A percentile compares a stretch with the other conserved stretches of the same genome.
phyloP scores from a whole-genome alignment of 75 land plant species.

The Larix kaempferi region DNA sequence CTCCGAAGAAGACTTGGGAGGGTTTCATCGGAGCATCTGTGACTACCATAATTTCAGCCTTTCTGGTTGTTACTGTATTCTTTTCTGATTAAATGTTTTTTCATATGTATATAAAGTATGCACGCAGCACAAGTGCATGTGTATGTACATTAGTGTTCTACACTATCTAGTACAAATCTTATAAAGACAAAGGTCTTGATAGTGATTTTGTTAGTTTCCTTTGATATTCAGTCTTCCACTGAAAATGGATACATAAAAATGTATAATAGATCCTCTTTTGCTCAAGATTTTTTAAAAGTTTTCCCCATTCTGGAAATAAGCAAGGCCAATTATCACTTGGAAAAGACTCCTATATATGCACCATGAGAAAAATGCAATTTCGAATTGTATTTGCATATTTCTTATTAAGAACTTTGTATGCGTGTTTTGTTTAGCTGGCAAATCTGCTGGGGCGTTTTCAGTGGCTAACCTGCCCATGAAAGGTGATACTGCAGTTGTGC shows the following conservation, averaged over 20 bases:
- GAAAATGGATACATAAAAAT: neutral
- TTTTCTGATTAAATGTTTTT: neutral
- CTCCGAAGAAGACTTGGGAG: constrained; percentile 99
- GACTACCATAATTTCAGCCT: constrained; percentile 79
- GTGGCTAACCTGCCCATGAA: constrained; percentile 98
- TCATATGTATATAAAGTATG: neutral
- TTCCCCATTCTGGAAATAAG: neutral
- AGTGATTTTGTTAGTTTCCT: constrained; percentile 8
- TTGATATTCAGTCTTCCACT: neutral
- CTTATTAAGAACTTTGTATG: neutral
- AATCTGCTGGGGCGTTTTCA: constrained; percentile 77
- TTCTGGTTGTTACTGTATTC: constrained; percentile 46
- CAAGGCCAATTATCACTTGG: neutral
- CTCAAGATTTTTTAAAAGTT: neutral
- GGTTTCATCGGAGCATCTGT: constrained; percentile 98
- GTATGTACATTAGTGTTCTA: too few species aligned
- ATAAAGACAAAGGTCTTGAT: neutral
- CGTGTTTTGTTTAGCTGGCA: constrained; percentile 69
- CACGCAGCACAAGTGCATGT: too few species aligned
- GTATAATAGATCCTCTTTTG: neutral
- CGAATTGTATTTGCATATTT: neutral
- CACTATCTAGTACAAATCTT: neutral
- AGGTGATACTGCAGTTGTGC: constrained; percentile 38
- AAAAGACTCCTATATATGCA: neutral
- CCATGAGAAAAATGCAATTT: neutral